Base-by-base conservation (phyloP, 2,329 filamentous ascomycete species). In the Cordyceps cicadae region DNA sequence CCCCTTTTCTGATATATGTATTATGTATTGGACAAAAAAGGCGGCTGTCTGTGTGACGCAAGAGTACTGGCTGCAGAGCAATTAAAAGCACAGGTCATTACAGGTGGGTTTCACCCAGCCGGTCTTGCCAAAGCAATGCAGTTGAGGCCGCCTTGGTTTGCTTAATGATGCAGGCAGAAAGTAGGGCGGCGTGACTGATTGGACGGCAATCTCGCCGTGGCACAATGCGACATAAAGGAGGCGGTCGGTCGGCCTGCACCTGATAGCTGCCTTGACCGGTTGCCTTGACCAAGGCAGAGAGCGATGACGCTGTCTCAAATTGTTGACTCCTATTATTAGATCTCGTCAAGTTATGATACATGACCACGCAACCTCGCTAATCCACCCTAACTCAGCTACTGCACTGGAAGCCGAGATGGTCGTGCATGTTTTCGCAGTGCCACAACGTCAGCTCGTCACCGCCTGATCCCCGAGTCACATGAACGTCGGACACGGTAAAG, bases 401-500 rank as follows among this genome's bases (percentile, higher is more conserved):
- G 48, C 61, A 62, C 2, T 32, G 7, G 14, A 60, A 62, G n/a
- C 61, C 61, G 21, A 12, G 6, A 21, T 54, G 41, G 34, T 39
- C 53, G 17, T 60, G 56, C 41, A 62, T 55, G 24, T 62, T 62
- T 48, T 62, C 41, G 26, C 61, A 62, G 57, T 62, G 61, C 56
- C 57, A 62, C 46, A 5, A 39, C 39, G 50, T 56, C 4, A 71
- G 54, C 17, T 61, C 54, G 17, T 61, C 34, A 32, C 63, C 66
- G 5, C 54, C 62, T 7, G 60, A 61, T 5, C 55, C 63, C 12
- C 46, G 59, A 17, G n/a, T 66, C 21, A 73, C 62, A 15, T 64
- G 24, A 7, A 70, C 67, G 34, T 67, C 63, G 29, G 67, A 59
- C 5, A 70, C 66, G 19, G 66, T 65, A 26, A 74, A 53, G 60